A percentile compares a stretch with the other conserved stretches of the same genome.
Evolutionary conservation across 2,329 filamentous ascomycete species (phyloP).

Genomic region (Penicillium glabrum): DNA sequence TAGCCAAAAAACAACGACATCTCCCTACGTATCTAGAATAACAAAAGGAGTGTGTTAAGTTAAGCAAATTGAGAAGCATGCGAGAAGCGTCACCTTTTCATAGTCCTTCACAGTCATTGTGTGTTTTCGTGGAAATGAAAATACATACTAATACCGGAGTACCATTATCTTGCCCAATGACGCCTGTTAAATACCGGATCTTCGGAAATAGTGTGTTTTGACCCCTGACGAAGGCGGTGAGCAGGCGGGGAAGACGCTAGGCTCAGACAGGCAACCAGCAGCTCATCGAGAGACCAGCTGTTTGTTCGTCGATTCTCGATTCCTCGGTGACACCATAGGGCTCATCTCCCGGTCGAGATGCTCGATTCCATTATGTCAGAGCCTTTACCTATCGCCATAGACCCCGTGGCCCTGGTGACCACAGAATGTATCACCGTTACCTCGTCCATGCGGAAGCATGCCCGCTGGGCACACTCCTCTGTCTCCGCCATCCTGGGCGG

Average conservation of each 20-base stretch:
- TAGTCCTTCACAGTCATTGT: background rate
- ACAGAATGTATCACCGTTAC: conserved; percentile 99
- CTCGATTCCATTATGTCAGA: conserved; percentile 32
- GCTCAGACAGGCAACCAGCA: conserved; percentile 25
- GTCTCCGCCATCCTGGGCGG: conserved; percentile 94
- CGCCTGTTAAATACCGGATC: background rate
- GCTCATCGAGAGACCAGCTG: conserved; percentile 28
- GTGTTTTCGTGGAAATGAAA: background rate
- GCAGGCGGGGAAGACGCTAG: conserved; percentile 24
- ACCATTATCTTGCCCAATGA: background rate
- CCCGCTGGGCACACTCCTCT: conserved; percentile 91
- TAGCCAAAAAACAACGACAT: too few species aligned
- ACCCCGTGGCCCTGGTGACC: conserved; percentile 88
- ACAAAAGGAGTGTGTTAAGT: too few species aligned
- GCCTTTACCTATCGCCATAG: conserved; percentile 75
- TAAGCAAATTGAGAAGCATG: too few species aligned
- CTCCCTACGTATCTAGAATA: too few species aligned
- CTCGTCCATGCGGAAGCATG: conserved; percentile 96
- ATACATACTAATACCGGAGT: background rate
- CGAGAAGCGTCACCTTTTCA: background rate
- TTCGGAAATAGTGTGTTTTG: background rate
- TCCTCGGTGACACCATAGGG: conserved; percentile 21
- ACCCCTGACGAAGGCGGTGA: conserved; percentile 27
- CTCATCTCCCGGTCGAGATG: conserved; percentile 22
- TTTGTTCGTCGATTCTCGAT: conserved; percentile 20